phyloP scores from a whole-genome alignment of 2,329 filamentous ascomycete genomes.

The Hymenoscyphus repandus region DNA sequence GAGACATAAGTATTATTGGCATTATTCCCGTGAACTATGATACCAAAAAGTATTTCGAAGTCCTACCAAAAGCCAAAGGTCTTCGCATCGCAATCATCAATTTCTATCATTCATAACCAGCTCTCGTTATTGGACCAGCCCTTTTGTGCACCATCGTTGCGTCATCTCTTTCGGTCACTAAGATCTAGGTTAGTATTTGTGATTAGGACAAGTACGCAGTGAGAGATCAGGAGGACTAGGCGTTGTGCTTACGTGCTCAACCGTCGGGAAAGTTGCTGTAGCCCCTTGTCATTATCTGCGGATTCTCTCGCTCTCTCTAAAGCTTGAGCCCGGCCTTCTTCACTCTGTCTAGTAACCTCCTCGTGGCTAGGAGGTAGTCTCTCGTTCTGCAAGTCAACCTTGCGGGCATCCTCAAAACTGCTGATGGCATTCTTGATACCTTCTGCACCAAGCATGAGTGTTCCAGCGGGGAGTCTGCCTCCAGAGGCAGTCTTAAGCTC shows the following conservation, averaged over 20 bases:
- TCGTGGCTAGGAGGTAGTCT: conserved; percentile 86
- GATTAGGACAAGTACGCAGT: not conserved
- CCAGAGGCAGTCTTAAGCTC: conserved; percentile 96
- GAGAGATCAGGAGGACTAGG: not conserved
- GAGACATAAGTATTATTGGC: conserved; percentile 6
- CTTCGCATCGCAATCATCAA: conserved; percentile 16
- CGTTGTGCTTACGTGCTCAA: conserved; percentile 81
- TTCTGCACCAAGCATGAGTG: conserved; percentile 95
- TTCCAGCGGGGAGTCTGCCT: conserved; percentile 86
- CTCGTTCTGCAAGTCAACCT: conserved; percentile 97
- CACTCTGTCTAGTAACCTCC: conserved; percentile 78
- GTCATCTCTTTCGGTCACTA: conserved; percentile 23
- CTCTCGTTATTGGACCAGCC: conserved; percentile 10
- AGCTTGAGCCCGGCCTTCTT: conserved; percentile 75
- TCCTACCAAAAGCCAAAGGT: conserved; percentile 2
- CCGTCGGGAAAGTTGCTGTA: conserved; percentile 81
- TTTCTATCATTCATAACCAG: conserved; percentile 11
- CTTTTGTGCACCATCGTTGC: conserved; percentile 1
- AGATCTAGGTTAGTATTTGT: conserved; percentile 4
- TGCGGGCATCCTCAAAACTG: conserved; percentile 92
- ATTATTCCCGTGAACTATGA: conserved; percentile 9
- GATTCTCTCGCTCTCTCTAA: conserved; percentile 81
- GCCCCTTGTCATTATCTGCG: conserved; percentile 83
- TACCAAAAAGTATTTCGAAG: conserved; percentile 2
- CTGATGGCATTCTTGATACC: conserved; percentile 98